Conservation (phyloP, 2,329 filamentous ascomycete genomes). For the Chaetomium sp. region DNA sequence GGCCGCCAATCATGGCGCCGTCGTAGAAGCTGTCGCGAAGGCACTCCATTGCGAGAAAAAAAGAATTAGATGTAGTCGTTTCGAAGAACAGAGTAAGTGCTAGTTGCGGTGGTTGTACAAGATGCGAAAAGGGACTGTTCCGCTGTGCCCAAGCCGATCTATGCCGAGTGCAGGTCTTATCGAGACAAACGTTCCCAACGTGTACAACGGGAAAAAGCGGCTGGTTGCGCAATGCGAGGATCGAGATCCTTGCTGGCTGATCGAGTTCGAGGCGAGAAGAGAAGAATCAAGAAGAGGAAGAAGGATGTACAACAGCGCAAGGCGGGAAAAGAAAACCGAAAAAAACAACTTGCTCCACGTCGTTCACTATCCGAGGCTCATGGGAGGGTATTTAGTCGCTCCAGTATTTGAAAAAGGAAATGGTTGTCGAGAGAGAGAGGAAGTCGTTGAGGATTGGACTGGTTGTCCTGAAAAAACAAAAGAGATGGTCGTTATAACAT, state of each 20-base stretch:
- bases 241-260: background rate
- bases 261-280: slow-evolving; percentile 19
- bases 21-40: slow-evolving; percentile 74
- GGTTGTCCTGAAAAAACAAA: slow-evolving; percentile 24
- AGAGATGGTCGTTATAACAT: slow-evolving; percentile 40
- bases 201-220: slow-evolving; percentile 17
- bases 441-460: slow-evolving; percentile 24
- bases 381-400: slow-evolving; percentile 34
- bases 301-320: slow-evolving; percentile 27
- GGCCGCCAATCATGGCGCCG: slow-evolving; percentile 77
- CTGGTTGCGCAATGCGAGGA: slow-evolving; percentile 9
- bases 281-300: slow-evolving; percentile 21
- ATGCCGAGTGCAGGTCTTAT: slow-evolving; percentile 21
- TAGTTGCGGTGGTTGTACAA: slow-evolving; percentile 23
- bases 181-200: slow-evolving; percentile 20
- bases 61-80: slow-evolving; percentile 24
- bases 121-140: slow-evolving; percentile 16
- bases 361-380: slow-evolving; percentile 42
- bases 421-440: slow-evolving; percentile 23
- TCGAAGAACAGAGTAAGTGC: slow-evolving; percentile 4
- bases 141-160: slow-evolving; percentile 18
- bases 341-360: slow-evolving; percentile 33
- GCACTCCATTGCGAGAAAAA: slow-evolving; percentile 62
- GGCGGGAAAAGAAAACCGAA: slow-evolving; percentile 20
- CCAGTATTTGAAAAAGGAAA: slow-evolving; percentile 30